A percentile compares a stretch with the other conserved stretches of the same genome.
Conservation (phyloP, 1,139 yeast genomes). For the Candida dubliniensis region DNA sequence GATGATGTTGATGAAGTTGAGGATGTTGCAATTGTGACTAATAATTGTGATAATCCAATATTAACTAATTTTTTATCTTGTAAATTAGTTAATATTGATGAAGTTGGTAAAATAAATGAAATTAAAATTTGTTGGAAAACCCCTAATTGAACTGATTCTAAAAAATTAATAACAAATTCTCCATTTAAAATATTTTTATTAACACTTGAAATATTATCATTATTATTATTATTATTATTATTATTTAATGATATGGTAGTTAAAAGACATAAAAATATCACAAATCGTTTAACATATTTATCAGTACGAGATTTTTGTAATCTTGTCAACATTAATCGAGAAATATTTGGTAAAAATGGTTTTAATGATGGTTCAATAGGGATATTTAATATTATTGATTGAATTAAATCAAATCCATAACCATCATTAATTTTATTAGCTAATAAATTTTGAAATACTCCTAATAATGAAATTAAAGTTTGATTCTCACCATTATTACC, state of each 20-base stretch:
- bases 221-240: slow-evolving; percentile 8
- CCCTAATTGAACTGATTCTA: slow-evolving; percentile 64
- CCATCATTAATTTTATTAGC: slow-evolving; percentile 80
- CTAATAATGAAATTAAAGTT: slow-evolving; percentile 72
- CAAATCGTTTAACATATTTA: slow-evolving; percentile 70
- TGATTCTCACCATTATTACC: slow-evolving; percentile 26
- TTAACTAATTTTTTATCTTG: slow-evolving; percentile 75
- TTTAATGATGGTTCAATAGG: slow-evolving; percentile 48
- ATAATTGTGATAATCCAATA: slow-evolving; percentile 68
- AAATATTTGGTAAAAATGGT: slow-evolving; percentile 69
- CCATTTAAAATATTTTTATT: slow-evolving; percentile 35
- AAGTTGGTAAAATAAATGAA: slow-evolving; percentile 66
- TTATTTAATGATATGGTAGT: slow-evolving; percentile 43
- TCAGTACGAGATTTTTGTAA: slow-evolving; percentile 82
- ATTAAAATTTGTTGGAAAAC: slow-evolving; percentile 65
- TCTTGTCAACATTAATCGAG: slow-evolving; percentile 73
- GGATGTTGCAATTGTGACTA: slow-evolving; percentile 23
- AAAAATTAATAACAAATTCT: slow-evolving; percentile 52
- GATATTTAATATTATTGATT: slow-evolving; percentile 60
- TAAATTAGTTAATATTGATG: slow-evolving; percentile 63
- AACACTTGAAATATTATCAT: slow-evolving; percentile 6
- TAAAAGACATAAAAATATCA: slow-evolving; percentile 61
- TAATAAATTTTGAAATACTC: slow-evolving; percentile 93
- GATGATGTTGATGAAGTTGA: too few species aligned
- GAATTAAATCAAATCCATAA: slow-evolving; percentile 82